Conservation (phyloP, 2,329 filamentous ascomycete genomes). For the Kalaharituber pfeilii region DNA sequence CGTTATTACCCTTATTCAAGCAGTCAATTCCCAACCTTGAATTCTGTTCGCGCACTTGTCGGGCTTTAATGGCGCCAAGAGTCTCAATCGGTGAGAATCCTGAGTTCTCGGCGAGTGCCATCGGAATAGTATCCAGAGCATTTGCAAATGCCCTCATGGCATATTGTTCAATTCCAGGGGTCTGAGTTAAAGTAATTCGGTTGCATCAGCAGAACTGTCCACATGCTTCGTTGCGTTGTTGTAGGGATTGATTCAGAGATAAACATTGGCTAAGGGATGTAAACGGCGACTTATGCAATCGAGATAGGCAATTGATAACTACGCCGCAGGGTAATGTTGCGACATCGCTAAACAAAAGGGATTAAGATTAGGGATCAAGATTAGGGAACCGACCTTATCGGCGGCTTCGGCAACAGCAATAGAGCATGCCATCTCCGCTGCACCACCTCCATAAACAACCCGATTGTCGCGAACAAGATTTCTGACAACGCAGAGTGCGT, state of each 20-base stretch:
- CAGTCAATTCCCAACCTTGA: conserved; percentile 82
- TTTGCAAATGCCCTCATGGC: conserved; percentile 97
- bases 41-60: conserved; percentile 78
- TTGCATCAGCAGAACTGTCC: too few species aligned
- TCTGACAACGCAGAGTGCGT: conserved; percentile 91
- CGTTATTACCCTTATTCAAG: conserved; percentile 85
- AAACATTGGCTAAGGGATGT: background rate
- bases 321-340: background rate
- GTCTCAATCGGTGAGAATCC: conserved; percentile 92
- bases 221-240: conserved; percentile 9
- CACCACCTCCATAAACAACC: conserved; percentile 91
- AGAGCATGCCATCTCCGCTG: conserved; percentile 92
- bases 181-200: conserved; percentile 38
- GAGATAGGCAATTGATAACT: conserved; percentile 2
- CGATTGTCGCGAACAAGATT: conserved; percentile 93
- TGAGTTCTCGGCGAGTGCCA: conserved; percentile 95
- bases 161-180: conserved; percentile 93
- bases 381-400: conserved; percentile 43
- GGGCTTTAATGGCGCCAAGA: conserved; percentile 82
- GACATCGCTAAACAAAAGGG: background rate
- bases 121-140: conserved; percentile 79
- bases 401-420: conserved; percentile 90
- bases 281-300: background rate
- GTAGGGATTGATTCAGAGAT: background rate
- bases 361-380: too few species aligned